A percentile compares a stretch with the other conserved stretches of the same genome.
Conservation (phyloP, 768 basidiomycete genomes). For the Hygrocybe coccinea region DNA sequence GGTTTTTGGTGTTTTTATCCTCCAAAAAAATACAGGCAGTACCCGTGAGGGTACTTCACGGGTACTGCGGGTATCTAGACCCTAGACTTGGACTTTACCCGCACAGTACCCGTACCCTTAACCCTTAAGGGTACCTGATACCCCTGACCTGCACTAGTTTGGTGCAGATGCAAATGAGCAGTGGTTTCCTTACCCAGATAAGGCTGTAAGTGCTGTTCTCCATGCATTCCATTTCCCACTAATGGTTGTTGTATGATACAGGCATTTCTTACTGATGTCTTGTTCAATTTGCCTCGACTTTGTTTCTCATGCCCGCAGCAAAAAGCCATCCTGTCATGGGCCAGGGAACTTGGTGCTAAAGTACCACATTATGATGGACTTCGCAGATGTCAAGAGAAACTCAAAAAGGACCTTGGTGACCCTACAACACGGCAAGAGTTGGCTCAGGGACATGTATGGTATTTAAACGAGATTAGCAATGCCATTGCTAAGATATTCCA, state of each 20-base stretch:
- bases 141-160: no score
- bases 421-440: conserved; percentile 19
- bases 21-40: no score
- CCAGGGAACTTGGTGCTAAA: conserved; percentile 23
- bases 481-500: conserved; percentile 1
- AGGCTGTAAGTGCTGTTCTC: background rate
- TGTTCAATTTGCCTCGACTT: conserved; percentile 29
- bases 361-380: conserved; percentile 24
- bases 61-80: no score
- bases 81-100: no score
- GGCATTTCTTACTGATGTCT: conserved; percentile 25
- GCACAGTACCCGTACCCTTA: no score
- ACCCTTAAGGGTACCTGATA: no score
- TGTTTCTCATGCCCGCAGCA: conserved; percentile 29
- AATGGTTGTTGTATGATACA: conserved; percentile 3
- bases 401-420: conserved; percentile 17
- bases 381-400: conserved; percentile 13
- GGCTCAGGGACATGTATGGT: conserved; percentile 23
- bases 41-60: no score
- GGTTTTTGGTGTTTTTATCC: no score
- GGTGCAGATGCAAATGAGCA: background rate
- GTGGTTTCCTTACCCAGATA: background rate
- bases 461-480: conserved; percentile 13
- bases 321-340: conserved; percentile 25
- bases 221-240: background rate